phyloP scores from a whole-genome alignment of 1,139 yeast genomes.

The Candida sojae region DNA sequence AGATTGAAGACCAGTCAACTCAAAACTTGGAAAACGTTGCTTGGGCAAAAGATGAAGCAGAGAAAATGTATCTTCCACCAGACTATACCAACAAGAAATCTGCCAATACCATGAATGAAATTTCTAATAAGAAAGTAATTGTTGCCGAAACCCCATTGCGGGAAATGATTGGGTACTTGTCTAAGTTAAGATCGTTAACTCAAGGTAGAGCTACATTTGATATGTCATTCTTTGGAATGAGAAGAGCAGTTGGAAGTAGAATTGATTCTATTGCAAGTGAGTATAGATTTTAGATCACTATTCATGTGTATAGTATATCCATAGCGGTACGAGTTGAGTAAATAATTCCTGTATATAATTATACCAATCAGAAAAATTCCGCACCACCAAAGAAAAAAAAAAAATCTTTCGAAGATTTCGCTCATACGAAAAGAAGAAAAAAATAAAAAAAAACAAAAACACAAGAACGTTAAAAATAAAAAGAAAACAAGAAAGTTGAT shows the following conservation, averaged over 20 bases:
- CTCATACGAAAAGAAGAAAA: neutral
- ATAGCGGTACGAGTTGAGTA: neutral
- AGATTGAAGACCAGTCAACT: slow-evolving; percentile 59
- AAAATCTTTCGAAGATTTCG: neutral
- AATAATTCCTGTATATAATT: slow-evolving; percentile 8
- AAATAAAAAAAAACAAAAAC: slow-evolving; percentile 3
- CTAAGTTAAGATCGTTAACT: slow-evolving; percentile 76
- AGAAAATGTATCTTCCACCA: slow-evolving; percentile 55
- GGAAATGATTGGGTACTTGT: slow-evolving; percentile 88
- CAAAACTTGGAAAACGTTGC: slow-evolving; percentile 38
- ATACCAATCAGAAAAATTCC: neutral
- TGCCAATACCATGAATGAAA: slow-evolving; percentile 14
- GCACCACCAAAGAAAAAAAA: neutral
- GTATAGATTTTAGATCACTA: neutral
- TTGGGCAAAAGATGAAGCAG: slow-evolving; percentile 55
- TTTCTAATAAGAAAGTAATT: slow-evolving; percentile 53
- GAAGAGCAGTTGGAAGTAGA: slow-evolving; percentile 53
- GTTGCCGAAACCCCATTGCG: slow-evolving; percentile 80
- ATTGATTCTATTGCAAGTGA: slow-evolving; percentile 22
- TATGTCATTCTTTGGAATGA: slow-evolving; percentile 78
- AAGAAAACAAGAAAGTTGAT: slow-evolving; percentile 2
- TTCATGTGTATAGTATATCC: no score
- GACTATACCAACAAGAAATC: slow-evolving; percentile 45
- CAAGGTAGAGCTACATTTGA: slow-evolving; percentile 87
- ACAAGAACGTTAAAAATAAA: slow-evolving; percentile 1